Conservation (phyloP, 192 early-diverging fungal species). For the Rhizoclosmatium sp. region DNA sequence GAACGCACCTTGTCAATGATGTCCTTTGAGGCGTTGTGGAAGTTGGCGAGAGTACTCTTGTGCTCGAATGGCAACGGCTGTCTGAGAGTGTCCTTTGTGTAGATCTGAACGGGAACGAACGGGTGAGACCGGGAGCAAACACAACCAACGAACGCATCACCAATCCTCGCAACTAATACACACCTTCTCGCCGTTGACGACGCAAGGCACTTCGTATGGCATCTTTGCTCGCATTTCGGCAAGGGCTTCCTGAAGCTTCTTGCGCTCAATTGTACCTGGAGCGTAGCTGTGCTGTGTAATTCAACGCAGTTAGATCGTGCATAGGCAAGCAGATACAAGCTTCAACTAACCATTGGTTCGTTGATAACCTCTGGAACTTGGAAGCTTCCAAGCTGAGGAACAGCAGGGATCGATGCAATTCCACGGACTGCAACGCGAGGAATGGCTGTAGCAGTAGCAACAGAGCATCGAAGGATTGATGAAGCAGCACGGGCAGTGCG, state of each 20-base stretch:
- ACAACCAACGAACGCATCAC: background rate
- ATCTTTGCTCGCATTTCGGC: slow-evolving; percentile 70
- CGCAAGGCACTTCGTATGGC: slow-evolving; percentile 79
- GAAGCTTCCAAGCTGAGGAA: slow-evolving; percentile 79
- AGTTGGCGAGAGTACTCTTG: slow-evolving; percentile 78
- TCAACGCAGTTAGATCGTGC: background rate
- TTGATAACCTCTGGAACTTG: slow-evolving; percentile 82
- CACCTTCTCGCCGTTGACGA: slow-evolving; percentile 86
- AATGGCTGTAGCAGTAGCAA: background rate
- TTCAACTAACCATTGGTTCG: slow-evolving; percentile 78
- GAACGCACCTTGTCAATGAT: slow-evolving; percentile 61
- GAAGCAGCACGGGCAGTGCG: background rate
- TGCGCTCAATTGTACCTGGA: slow-evolving; percentile 76
- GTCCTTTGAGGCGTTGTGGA: slow-evolving; percentile 81
- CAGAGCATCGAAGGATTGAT: background rate
- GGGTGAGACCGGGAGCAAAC: slow-evolving; percentile 20
- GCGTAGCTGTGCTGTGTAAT: slow-evolving; percentile 69
- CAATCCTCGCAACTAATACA: slow-evolving; percentile 38
- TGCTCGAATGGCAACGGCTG: slow-evolving; percentile 89
- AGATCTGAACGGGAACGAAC: slow-evolving; percentile 17
- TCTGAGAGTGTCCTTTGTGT: slow-evolving; percentile 56
- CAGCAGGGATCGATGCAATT: slow-evolving; percentile 20
- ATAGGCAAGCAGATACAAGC: background rate
- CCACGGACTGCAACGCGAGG: background rate
- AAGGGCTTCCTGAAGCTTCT: slow-evolving; percentile 78